phyloP scores from a whole-genome alignment of 2,329 filamentous ascomycete species.

The Pseudogymnoascus sp. region DNA sequence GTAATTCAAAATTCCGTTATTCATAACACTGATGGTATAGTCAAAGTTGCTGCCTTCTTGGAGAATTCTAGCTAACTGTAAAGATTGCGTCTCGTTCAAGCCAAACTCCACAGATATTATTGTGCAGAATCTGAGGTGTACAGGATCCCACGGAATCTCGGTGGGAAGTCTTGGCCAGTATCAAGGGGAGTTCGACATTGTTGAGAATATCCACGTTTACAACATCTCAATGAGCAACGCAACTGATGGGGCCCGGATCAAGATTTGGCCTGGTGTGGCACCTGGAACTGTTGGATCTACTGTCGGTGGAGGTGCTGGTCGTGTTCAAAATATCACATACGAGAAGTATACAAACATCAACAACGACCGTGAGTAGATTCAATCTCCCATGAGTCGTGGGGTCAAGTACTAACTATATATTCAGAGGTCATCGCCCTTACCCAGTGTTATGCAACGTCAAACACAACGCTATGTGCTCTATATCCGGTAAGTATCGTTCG shows the following conservation, averaged over 20 bases:
- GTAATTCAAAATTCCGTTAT: constrained; percentile 56
- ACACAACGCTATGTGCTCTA: constrained; percentile 47
- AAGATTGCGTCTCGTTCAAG: constrained; percentile 54
- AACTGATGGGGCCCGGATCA: constrained; percentile 54
- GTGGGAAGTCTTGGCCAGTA: constrained; percentile 55
- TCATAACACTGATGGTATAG: constrained; percentile 44
- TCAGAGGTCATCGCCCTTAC: constrained; percentile 27
- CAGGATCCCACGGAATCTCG: constrained; percentile 51
- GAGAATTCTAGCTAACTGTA: constrained; percentile 12
- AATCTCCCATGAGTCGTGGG: neutral
- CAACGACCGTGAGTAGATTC: constrained; percentile 36
- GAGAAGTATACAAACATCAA: constrained; percentile 47
- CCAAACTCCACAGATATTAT: constrained; percentile 51
- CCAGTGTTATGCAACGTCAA: constrained; percentile 50
- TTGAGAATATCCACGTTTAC: constrained; percentile 46
- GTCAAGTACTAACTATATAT: neutral
- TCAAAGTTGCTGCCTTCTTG: constrained; percentile 20
- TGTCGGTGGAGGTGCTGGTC: constrained; percentile 50
- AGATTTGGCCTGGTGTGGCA: constrained; percentile 43
- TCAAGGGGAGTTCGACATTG: constrained; percentile 43
- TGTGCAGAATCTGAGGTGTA: constrained; percentile 50
- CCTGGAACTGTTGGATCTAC: constrained; percentile 44
- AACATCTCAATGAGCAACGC: constrained; percentile 40
- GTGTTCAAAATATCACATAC: constrained; percentile 53
- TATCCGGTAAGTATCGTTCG: constrained; percentile 43